phyloP scores from a whole-genome alignment of 345 rosid species.

The Noccaea bulbosa region DNA sequence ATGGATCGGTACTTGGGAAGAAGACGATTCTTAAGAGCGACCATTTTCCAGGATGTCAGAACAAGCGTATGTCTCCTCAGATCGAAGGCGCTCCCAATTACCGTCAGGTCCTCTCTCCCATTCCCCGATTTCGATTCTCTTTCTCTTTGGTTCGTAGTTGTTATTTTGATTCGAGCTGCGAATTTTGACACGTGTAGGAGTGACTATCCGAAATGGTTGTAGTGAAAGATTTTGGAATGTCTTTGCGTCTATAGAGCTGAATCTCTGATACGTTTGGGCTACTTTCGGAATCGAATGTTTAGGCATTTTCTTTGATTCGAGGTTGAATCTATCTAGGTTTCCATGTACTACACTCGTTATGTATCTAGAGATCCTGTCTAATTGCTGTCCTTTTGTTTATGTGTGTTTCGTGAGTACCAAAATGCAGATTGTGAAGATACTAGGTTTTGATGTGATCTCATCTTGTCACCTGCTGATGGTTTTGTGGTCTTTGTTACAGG shows the following conservation, averaged over 20 bases:
- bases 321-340: constrained; percentile 22
- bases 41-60: constrained; percentile 99
- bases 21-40: constrained; percentile 96
- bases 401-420: not conserved
- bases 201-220: not conserved
- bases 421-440: constrained; percentile 13
- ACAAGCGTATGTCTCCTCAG: constrained; percentile 83
- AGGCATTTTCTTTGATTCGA: not conserved
- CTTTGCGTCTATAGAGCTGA: constrained; percentile 9
- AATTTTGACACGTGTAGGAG: not conserved
- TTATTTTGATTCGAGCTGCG: constrained; percentile 8
- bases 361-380: not conserved
- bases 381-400: not conserved
- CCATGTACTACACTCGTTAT: not conserved
- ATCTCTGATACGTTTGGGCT: constrained; percentile 12
- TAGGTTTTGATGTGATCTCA: constrained; percentile 4
- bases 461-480: constrained; percentile 7
- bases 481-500: constrained; percentile 53
- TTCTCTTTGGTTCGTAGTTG: not conserved
- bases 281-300: not conserved
- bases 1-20: constrained; percentile 96
- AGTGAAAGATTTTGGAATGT: not conserved
- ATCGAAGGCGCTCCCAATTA: constrained; percentile 99
- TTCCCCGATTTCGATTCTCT: not conserved
- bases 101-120: constrained; percentile 67